phyloP scores from a whole-genome alignment of 2,329 filamentous ascomycete species.

The Ophiocordyceps camponoti-saundersi region DNA sequence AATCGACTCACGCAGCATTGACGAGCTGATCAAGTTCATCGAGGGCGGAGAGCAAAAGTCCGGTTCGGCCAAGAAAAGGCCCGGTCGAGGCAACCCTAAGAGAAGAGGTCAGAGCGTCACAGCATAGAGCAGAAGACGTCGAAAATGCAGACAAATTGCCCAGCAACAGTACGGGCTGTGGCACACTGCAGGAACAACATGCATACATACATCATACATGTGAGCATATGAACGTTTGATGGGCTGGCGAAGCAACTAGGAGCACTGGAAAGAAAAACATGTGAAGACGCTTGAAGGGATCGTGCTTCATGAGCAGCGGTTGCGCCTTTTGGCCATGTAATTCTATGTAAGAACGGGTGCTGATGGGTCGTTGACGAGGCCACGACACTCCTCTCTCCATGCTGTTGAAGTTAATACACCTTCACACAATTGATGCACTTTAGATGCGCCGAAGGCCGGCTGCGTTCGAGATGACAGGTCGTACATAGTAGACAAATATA shows the following conservation, averaged over 20 bases:
- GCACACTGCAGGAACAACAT: too few relatives aligned
- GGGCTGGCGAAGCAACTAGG: background rate
- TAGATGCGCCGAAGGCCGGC: too few relatives aligned
- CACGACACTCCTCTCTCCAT: background rate
- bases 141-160: too few relatives aligned
- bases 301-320: background rate
- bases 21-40: constrained; percentile 88
- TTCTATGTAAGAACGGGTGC: background rate
- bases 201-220: background rate
- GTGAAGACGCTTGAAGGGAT: background rate
- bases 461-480: too few relatives aligned
- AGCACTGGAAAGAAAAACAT: background rate
- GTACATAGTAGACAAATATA: background rate
- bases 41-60: constrained; percentile 51
- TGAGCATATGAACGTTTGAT: background rate
- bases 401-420: background rate
- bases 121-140: background rate
- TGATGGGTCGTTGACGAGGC: background rate
- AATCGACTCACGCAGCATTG: constrained; percentile 69
- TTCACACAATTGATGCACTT: too few relatives aligned
- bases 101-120: constrained; percentile 20
- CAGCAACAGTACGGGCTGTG: too few relatives aligned
- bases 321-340: background rate
- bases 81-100: constrained; percentile 38
- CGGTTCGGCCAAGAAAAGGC: constrained; percentile 37